Percentiles rank a stretch among this genome's conserved stretches.
Conservation (phyloP, 2,329 filamentous ascomycete genomes). For the Microsporum canis region DNA sequence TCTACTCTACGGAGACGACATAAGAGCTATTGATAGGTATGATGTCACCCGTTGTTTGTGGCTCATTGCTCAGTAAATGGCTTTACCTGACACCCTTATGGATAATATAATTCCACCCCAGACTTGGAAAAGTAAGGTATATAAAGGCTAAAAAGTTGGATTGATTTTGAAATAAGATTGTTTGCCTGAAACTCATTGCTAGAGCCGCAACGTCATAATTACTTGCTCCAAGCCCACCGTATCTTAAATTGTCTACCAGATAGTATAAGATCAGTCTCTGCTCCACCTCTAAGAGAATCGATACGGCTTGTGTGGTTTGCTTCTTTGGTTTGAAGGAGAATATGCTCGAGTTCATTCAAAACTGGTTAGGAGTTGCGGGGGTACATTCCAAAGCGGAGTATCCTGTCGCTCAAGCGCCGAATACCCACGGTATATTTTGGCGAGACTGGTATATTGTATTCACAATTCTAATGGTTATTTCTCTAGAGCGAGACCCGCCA, state of each 20-base stretch:
- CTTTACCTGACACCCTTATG: no score
- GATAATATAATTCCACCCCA: no score
- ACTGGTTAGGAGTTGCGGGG: neutral
- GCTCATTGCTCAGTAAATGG: no score
- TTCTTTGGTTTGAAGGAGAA: neutral
- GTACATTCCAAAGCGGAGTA: neutral
- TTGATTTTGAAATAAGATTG: no score
- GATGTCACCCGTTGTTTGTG: no score
- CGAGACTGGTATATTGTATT: neutral
- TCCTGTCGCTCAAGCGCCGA: neutral
- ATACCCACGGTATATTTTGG: neutral
- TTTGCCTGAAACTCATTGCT: no score
- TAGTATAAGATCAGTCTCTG: no score
- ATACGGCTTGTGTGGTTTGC: neutral
- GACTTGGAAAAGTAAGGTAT: no score
- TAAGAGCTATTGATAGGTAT: slow-evolving; percentile 11
- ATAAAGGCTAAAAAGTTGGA: no score
- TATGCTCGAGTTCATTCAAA: neutral
- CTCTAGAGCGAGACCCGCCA: neutral
- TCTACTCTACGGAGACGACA: slow-evolving; percentile 6
- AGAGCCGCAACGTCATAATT: no score
- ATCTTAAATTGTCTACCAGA: no score
- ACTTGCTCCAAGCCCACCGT: no score
- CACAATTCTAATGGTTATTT: neutral
- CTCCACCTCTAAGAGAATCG: neutral